Base-by-base conservation (phyloP, 768 basidiomycete species). In the Neoboletus magnificus region DNA sequence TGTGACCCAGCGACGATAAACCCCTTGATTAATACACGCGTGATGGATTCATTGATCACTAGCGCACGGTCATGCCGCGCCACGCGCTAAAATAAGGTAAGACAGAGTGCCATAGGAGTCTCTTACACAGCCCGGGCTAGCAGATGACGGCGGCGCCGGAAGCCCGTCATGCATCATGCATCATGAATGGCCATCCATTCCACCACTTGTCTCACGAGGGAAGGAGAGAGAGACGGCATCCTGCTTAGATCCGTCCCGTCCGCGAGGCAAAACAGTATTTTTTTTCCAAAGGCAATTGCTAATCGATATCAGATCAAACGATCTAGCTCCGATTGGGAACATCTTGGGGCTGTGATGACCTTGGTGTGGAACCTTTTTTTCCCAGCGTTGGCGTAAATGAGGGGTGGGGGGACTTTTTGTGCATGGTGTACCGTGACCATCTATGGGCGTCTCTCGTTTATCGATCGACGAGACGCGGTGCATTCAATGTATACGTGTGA, bases 231-330 rank as follows among this genome's bases (percentile, higher is more conserved):
- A 9, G 18, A 20, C n/a, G 11, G 44, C n/a, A 9, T 7, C 10
- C 42, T 32, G 9, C 1, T 22, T 16, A 58, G 61, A 59, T 52
- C 61, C 61, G 48, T 40, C 32, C 53, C 48, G 49, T 48, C 50
- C 46, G 23, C 42, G 18, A 59, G 50, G 18, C 20, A 39, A 40
- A 11, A 5, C 16, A 8, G 4, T 5, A 9, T 18, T 58, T 20
- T 16, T 16, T 37, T 39, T 8, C 9, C 10, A 52, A 62, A 33
- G 43, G 15, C 25, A 46, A 59, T 55, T 23, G 52, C 41, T 45
- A 58, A 63, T 64, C 62, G 62, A 37, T 45, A 64, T 61, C 58
- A 48, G 54, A 64, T 56, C 49, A 49, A 27, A 5, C 52, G 52
- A 62, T 62, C 62, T 62, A 62, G 35, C 54, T 59, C 62, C 62